Base-by-base conservation (phyloP, 768 basidiomycete genomes). In the Hygrophoropsis aurantiaca region DNA sequence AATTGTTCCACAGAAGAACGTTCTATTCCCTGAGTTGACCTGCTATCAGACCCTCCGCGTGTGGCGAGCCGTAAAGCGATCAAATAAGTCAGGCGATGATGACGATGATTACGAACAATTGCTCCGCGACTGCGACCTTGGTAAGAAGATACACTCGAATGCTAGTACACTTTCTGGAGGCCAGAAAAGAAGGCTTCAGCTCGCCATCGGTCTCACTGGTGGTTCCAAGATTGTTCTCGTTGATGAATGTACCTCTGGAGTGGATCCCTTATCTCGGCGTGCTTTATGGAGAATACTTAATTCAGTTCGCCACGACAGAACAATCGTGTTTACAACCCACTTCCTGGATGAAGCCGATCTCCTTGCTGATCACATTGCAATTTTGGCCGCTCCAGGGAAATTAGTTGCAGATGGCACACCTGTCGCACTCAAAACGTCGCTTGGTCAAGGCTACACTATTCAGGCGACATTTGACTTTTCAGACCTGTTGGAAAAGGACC, bases 1-100 rank as follows among this genome's bases (percentile, higher is more conserved):
- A 2, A 83, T 91, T 47, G 87, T 88, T 0, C 86, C 87, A 1
- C 88, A 90, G 68, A 89, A 87, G 69, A 90, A 91, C 55, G 87
- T 91, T 4, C 71, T 91, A 2, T 87, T 90, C 59, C 79, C 85
- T 0, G 87, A 90, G 44, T 67, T 91, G 16, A 77, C 82, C 1
- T 90, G 87, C 59, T 69, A 81, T 40, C 85, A 91, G 65, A 88
- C 85, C 2, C 68, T 90, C 13, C 71, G 74, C 1, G 76, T 90
- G 24, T 90, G 87, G 87, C 72, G 68, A 37, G 83, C 83, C 6
- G 76, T 90, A 53, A 91, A 91, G 60, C 74, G 75, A 64, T 79
- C 79, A n/a, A 58, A 67, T 4, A 62, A 66, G 53, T 69, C 75
- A 2, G 20, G 27, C 4, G 58, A 63, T 11, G 63, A 55, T 10